Conservation (phyloP, 129 eudicot species). For the Centella asiatica region DNA sequence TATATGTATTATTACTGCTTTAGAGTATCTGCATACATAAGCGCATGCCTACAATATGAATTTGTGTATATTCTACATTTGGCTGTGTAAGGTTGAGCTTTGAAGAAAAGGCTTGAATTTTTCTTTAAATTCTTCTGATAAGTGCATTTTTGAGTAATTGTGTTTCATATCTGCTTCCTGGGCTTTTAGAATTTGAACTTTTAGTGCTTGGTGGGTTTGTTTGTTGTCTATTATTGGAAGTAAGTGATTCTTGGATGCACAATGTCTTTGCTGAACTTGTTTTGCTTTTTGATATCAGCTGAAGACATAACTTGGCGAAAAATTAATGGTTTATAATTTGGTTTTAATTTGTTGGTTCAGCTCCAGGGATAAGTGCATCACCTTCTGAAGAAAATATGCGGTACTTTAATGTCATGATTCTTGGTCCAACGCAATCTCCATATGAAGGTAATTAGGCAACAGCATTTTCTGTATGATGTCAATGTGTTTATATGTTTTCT, state of each 20-base stretch:
- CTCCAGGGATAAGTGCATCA: constrained; percentile 97
- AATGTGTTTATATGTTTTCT: neutral
- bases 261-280: too few species aligned
- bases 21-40: neutral
- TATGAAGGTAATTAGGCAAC: constrained; percentile 58
- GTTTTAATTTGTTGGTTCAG: constrained; percentile 41
- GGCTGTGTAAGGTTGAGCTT: neutral
- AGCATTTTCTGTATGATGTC: neutral
- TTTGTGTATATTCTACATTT: neutral
- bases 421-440: constrained; percentile 95
- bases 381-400: constrained; percentile 97
- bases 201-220: too few species aligned
- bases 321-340: neutral
- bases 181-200: too few species aligned
- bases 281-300: too few species aligned
- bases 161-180: too few species aligned
- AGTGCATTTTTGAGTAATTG: too few species aligned
- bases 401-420: constrained; percentile 89
- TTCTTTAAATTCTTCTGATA: too few species aligned
- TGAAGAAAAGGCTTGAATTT: too few species aligned
- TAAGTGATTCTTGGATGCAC: too few species aligned
- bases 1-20: neutral
- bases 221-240: too few species aligned
- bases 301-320: too few species aligned
- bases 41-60: too few species aligned